Evolutionary conservation across 768 basidiomycete genomes (phyloP), one percentile per base, ranked within the genome.

Genomic region (Phaffia australis): DNA sequence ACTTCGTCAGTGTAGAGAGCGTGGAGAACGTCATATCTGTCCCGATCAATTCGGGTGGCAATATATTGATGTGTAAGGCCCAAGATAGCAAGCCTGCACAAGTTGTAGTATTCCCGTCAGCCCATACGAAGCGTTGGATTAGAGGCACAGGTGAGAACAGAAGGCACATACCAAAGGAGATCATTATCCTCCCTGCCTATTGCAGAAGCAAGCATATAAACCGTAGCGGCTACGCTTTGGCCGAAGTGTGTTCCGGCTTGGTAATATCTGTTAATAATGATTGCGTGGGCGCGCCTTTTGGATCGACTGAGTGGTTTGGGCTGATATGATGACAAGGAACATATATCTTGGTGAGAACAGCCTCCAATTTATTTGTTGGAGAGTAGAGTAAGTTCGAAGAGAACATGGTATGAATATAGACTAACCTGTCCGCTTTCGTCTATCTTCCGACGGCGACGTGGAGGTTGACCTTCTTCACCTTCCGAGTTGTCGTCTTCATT

Each of bases 121-220:
- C 27, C 6, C 35, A 29, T 7, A 8, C 56, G 56, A 7, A 25
- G 27, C 5, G 52, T 4, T 27, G 15, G 29, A 29, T 46, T 3
- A 14, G 23, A 18, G 48, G 56, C 5, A 19, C 48, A 63, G 48
- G 32, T 27, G 25, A 30, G n/a, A 32, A 27, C 15, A 19, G 55
- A 52, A 50, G n/a, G 23, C 19, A 71, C 80, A 58, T 72, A 91
- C 95, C 95, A 99, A 56, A 98, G 79, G 8, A 93, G 81, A 75
- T 98, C 91, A 73, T 91, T 89, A 75, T 98, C 94, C 15, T 86
- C 87, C 46, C 93, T 84, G 72, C 93, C 91, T 11, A 97, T 81
- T n/a, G 85, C 81, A 5, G 87, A 90, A 14, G 93, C 89, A 3
- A 99, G 83, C 69, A 89, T 80, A 75, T 94, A 98, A 60, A 97